Evolutionary conservation across 495 filamentous ascomycete genomes (phyloP).

Genomic region (Arthonia radiata): DNA sequence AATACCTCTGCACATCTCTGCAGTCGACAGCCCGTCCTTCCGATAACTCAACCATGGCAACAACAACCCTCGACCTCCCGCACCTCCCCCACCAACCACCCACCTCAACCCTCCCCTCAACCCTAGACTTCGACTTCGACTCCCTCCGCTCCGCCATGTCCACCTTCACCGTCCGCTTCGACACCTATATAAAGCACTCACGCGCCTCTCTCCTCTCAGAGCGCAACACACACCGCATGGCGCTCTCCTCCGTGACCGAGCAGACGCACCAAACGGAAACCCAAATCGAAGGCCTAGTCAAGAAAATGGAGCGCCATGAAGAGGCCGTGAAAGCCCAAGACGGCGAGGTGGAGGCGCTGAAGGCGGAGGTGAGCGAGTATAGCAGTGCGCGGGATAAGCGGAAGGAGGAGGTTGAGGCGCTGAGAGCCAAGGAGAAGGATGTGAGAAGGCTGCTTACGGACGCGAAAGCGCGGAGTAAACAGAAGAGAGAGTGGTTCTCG

Average conservation of each 20-base stretch:
- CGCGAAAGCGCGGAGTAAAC: conserved; percentile 27
- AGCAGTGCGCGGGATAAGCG: too few species aligned
- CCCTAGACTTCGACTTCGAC: conserved; percentile 88
- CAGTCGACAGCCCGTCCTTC: too few species aligned
- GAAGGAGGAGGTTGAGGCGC: too few species aligned
- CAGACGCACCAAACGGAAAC: not conserved
- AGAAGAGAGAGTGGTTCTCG: conserved; percentile 56
- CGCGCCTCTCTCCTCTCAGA: conserved; percentile 76
- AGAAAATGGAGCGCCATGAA: not conserved
- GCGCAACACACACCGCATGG: conserved; percentile 70
- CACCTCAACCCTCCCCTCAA: too few species aligned
- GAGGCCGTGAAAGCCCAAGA: conserved; percentile 46
- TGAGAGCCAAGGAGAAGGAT: conserved; percentile 33
- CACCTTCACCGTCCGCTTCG: conserved; percentile 74
- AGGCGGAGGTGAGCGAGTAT: conserved; percentile 33
- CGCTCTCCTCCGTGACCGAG: conserved; percentile 1
- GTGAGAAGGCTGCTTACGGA: conserved; percentile 24
- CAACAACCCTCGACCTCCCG: too few species aligned
- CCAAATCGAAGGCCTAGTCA: not conserved
- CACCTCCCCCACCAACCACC: too few species aligned
- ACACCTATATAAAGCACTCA: conserved; percentile 78
- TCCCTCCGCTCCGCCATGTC: conserved; percentile 88
- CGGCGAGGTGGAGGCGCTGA: conserved; percentile 43
- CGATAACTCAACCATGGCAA: too few species aligned
- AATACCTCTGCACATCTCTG: too few species aligned